Evolutionary conservation across 2,329 filamentous ascomycete species (phyloP).

Genomic region (Talaromyces sp.): DNA sequence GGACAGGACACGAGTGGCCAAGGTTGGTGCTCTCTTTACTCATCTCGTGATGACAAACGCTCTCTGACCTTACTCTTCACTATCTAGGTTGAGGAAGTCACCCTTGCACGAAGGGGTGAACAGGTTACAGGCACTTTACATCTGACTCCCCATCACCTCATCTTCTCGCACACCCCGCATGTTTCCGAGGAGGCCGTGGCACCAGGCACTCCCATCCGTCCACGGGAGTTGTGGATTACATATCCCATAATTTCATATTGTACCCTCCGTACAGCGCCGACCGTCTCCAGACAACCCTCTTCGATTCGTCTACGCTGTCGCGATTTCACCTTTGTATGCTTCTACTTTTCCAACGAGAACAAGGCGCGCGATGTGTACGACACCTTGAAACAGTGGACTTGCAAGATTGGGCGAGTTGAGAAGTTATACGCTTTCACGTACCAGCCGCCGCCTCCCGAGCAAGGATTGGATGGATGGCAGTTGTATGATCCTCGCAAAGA

Average conservation of each 20-base stretch:
- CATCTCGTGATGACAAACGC: background rate
- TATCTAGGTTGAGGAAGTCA: conserved; percentile 53
- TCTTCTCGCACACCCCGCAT: conserved; percentile 57
- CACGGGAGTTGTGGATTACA: conserved; percentile 83
- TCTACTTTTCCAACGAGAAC: conserved; percentile 74
- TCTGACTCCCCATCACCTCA: conserved; percentile 61
- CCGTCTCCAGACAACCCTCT: conserved; percentile 65
- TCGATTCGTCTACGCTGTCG: conserved; percentile 84
- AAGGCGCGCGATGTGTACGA: conserved; percentile 83
- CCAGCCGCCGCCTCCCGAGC: conserved; percentile 68
- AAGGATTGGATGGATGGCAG: conserved; percentile 72
- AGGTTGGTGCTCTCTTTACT: conserved; percentile 28
- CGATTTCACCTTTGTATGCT: conserved; percentile 90
- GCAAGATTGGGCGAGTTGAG: conserved; percentile 76
- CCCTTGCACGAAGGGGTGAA: conserved; percentile 55
- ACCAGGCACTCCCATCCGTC: conserved; percentile 42
- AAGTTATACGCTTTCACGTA: conserved; percentile 90
- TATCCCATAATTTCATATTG: conserved; percentile 88
- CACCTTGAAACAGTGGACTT: conserved; percentile 74
- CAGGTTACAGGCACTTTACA: conserved; percentile 59
- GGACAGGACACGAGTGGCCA: conserved; percentile 46
- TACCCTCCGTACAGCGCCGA: conserved; percentile 68
- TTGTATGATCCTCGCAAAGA: conserved; percentile 83
- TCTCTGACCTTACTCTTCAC: background rate
- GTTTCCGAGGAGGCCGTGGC: conserved; percentile 37